Evolutionary conservation across 2,329 filamentous ascomycete species (phyloP).

Genomic region (Aspergillus candidus): DNA sequence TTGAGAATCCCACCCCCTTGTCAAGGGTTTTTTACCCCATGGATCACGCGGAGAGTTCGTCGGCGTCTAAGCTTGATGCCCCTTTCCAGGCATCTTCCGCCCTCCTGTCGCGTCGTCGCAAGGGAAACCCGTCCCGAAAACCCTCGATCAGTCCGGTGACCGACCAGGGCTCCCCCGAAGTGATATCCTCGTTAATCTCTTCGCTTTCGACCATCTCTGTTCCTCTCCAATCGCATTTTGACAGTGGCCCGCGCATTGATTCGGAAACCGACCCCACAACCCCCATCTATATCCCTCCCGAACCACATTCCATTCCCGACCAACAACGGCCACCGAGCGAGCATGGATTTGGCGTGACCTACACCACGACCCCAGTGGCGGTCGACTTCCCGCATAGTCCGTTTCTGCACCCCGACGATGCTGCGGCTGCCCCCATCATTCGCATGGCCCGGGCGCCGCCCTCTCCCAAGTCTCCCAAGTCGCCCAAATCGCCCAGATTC

Average conservation of each 20-base stretch:
- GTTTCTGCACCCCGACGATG: constrained; percentile 50
- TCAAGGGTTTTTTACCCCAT: constrained; percentile 24
- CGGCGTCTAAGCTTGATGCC: constrained; percentile 18
- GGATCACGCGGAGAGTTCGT: constrained; percentile 22
- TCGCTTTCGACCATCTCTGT: constrained; percentile 56
- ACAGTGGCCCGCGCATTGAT: constrained; percentile 46
- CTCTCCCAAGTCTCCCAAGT: constrained; percentile 67
- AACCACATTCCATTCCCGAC: constrained; percentile 24
- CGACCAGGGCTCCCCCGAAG: constrained; percentile 43
- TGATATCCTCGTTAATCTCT: constrained; percentile 56
- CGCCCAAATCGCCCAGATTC: constrained; percentile 68
- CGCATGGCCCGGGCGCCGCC: constrained; percentile 77
- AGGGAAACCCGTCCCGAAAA: constrained; percentile 32
- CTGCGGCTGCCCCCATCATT: constrained; percentile 63
- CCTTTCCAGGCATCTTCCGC: constrained; percentile 23
- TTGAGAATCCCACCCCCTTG: constrained; percentile 8
- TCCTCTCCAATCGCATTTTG: constrained; percentile 64
- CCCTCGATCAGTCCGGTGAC: constrained; percentile 26
- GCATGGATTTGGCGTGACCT: constrained; percentile 63
- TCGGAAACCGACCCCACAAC: constrained; percentile 36
- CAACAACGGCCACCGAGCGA: constrained; percentile 12
- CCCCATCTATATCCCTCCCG: constrained; percentile 23
- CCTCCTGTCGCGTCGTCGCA: constrained; percentile 42
- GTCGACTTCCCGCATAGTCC: constrained; percentile 47
- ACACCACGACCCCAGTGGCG: constrained; percentile 57